These are phyloP conservation scores for Fusarium sp. DNA, from an alignment of 2,329 filamentous ascomycete species.

Conservation along the genomic window DNA sequence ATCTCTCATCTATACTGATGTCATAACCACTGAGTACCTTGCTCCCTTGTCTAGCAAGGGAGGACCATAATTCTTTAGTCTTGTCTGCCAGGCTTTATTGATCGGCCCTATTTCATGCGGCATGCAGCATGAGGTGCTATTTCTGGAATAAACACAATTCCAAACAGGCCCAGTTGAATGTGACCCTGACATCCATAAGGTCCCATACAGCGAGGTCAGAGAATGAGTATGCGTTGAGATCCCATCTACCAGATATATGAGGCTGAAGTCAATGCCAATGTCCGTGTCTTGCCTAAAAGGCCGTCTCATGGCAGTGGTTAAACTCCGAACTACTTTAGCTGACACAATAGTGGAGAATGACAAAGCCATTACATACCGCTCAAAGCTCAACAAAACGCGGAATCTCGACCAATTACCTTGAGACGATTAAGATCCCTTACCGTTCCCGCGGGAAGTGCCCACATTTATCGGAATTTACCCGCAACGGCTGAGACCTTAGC, in stretches of 20 bases:
- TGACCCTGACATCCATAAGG: no score
- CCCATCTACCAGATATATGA: not conserved
- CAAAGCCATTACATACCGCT: not conserved
- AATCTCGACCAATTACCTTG: not conserved
- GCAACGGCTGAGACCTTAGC: not conserved
- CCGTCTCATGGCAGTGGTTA: not conserved
- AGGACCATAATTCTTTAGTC: fast-evolving
- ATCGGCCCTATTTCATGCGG: not conserved
- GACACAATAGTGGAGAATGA: not conserved
- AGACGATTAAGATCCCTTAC: not conserved
- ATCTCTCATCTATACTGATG: fast-evolving
- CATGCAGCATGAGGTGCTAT: not conserved
- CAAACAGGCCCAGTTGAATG: no score
- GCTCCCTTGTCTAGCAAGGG: not conserved
- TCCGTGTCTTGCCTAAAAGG: not conserved
- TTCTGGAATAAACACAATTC: no score
- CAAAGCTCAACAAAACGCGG: not conserved
- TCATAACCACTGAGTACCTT: fast-evolving
- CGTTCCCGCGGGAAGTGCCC: not conserved
- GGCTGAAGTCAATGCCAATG: not conserved
- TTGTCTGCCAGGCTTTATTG: not conserved
- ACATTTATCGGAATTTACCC: not conserved
- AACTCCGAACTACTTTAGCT: not conserved
- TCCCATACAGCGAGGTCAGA: not conserved
- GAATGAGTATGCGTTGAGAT: fast-evolving